These are phyloP conservation scores for Coelastrella sp. DNA, from an alignment of 139 green algal genomes.

Conservation along the genomic window DNA sequence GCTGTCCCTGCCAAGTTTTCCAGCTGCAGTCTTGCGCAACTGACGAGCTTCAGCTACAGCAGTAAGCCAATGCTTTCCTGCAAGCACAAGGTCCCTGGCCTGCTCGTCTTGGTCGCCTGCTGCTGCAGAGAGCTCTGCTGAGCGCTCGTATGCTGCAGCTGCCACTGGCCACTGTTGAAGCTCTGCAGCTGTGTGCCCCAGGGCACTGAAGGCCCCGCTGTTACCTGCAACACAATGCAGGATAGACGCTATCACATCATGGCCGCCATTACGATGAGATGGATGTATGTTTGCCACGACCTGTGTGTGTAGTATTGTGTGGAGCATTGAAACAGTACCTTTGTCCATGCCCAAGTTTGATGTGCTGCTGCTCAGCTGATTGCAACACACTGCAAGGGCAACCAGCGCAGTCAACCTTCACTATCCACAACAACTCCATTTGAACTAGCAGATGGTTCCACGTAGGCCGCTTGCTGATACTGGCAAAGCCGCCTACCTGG, in stretches of 20 bases:
- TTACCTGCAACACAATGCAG: slow-evolving; percentile 5
- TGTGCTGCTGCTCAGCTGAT: background rate
- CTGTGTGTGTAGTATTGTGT: no score
- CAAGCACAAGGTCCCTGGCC: background rate
- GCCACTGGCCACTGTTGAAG: slow-evolving; percentile 36
- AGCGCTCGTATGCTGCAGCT: slow-evolving; percentile 28
- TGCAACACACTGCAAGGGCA: background rate
- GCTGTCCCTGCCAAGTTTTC: background rate
- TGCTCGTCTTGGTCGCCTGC: slow-evolving; percentile 23
- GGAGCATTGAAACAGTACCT: no score
- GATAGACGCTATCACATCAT: background rate
- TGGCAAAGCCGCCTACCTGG: background rate
- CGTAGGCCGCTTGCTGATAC: background rate
- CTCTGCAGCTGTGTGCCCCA: slow-evolving; percentile 13
- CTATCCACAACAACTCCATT: no score
- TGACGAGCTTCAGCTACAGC: slow-evolving; percentile 9
- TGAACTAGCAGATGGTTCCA: no score
- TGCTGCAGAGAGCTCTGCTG: slow-evolving; percentile 30
- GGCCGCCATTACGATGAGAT: no score
- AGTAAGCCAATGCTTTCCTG: slow-evolving; percentile 39
- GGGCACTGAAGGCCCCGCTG: slow-evolving; percentile 8
- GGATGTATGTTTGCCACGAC: no score
- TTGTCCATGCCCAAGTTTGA: no score
- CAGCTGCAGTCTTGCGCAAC: background rate
- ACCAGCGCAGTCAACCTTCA: background rate